Evolutionary conservation across 2,329 filamentous ascomycete genomes (phyloP), one percentile per base, ranked within the genome.

Genomic region (Domatiomyces globalis): DNA sequence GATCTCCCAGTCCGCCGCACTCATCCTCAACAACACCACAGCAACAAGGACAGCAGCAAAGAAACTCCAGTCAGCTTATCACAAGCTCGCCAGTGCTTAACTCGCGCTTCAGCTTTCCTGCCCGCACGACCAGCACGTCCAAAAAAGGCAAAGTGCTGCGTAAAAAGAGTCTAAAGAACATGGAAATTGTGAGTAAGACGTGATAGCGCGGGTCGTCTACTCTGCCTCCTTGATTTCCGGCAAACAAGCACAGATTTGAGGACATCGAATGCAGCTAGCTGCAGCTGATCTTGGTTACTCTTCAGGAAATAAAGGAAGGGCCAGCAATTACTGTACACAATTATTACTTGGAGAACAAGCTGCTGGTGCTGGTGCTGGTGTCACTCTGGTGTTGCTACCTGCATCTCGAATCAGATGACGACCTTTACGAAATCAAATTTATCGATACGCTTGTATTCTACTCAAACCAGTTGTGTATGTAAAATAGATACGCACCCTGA

Each of bases 121-220:
- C 10, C 19, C 45, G 45, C 10, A 25, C 45, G 19, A 10, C 20
- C 27, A 47, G 45, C 45, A 3, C 12, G 25, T 18, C 25, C 5
- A 45, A 43, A 43, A 50, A 50, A 9, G 43, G 48, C 48, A 50
- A 45, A 8, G 43, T 45, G 10, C 42, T 50, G 7, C 22, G 39
- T 6, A 50, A 50, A 18, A 50, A 50, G 42, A 50, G 48, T 42
- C 36, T 50, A 5, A 45, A 25, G 27, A 42, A 39, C 18, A 20
- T 45, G 48, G 15, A 45, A 45, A 25, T 45, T 22, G 42, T 43
- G n/a, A 25, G n/a, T 22, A 25, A 49, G 15, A 39, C 33, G 12
- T 39, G 33, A 39, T 39, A 15, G 33, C 15, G 4, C 33, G 10
- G 33, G 33, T 15, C 18, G 19, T 45, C 25, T 22, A 15, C 22